phyloP scores from a whole-genome alignment of 1,284 basidiomycete species.

The Takashimella koratensis region DNA sequence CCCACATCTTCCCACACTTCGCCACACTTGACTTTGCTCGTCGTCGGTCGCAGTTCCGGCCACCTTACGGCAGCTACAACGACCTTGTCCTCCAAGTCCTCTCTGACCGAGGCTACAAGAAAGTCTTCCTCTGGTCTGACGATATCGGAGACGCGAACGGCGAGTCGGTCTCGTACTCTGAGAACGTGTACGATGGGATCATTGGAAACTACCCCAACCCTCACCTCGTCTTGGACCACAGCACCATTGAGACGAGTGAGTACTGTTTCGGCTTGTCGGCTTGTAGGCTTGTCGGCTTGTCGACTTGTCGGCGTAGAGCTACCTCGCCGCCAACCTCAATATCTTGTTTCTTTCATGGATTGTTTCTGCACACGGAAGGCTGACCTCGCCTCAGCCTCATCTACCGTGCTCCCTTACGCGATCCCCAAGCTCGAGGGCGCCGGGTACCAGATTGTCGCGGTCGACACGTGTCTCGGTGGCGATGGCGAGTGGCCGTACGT shows the following conservation, averaged over 20 bases:
- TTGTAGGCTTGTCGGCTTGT: not conserved
- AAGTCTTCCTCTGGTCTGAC: constrained; percentile 46
- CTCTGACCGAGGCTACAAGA: constrained; percentile 48
- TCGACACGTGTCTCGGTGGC: constrained; percentile 46
- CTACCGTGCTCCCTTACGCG: constrained; percentile 36
- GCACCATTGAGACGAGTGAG: constrained; percentile 27
- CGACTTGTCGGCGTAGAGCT: not conserved
- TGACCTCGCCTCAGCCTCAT: constrained; percentile 16
- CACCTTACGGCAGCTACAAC: constrained; percentile 56
- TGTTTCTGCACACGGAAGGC: not conserved
- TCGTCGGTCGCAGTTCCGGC: constrained; percentile 27
- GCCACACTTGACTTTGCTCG: too few relatives aligned
- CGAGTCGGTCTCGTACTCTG: constrained; percentile 23
- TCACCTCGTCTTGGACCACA: constrained; percentile 41
- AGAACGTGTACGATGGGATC: constrained; percentile 28
- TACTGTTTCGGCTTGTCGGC: too few relatives aligned
- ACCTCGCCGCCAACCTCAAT: too few relatives aligned
- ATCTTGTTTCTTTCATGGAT: too few relatives aligned
- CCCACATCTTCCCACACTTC: too few relatives aligned
- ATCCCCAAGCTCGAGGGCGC: constrained; percentile 25
- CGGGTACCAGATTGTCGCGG: constrained; percentile 45
- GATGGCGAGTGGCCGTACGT: constrained; percentile 44
- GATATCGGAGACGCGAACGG: constrained; percentile 39
- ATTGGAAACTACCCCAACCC: constrained; percentile 29
- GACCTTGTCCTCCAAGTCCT: constrained; percentile 54